Evolutionary conservation across 2,329 filamentous ascomycete genomes (phyloP).

Genomic region (Elsinoe ampelina): DNA sequence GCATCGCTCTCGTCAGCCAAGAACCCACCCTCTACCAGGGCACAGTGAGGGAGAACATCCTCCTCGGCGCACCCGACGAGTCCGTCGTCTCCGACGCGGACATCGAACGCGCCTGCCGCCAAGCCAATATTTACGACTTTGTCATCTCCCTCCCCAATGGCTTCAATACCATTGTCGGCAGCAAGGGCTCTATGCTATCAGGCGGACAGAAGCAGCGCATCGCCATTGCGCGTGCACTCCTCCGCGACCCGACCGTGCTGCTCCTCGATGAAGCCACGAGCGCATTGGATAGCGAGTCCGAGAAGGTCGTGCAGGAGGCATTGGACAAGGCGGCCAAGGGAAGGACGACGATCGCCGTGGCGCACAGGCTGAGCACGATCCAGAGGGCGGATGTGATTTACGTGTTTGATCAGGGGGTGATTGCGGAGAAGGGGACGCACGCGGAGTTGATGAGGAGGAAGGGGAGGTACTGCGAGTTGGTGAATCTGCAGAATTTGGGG

Average conservation of each 20-base stretch:
- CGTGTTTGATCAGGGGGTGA: constrained; percentile 82
- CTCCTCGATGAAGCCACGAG: constrained; percentile 68
- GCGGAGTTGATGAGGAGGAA: constrained; percentile 34
- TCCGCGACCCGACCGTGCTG: constrained; percentile 83
- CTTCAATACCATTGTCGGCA: constrained; percentile 67
- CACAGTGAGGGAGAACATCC: constrained; percentile 80
- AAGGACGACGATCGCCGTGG: constrained; percentile 71
- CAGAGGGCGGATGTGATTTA: constrained; percentile 93
- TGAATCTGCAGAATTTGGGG: constrained; percentile 12
- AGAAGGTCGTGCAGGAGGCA: constrained; percentile 72
- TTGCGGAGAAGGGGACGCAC: constrained; percentile 84
- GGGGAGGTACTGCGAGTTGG: constrained; percentile 33
- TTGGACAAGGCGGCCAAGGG: constrained; percentile 75
- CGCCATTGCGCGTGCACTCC: constrained; percentile 80
- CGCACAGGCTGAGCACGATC: constrained; percentile 84
- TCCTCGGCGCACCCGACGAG: constrained; percentile 56
- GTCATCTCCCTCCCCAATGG: constrained; percentile 79
- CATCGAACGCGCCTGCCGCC: constrained; percentile 70
- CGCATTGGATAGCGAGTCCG: constrained; percentile 62
- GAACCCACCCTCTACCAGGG: constrained; percentile 94
- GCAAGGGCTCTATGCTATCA: constrained; percentile 73
- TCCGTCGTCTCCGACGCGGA: constrained; percentile 61
- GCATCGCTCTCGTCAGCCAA: constrained; percentile 82
- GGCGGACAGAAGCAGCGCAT: constrained; percentile 94
- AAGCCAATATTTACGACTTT: constrained; percentile 90